Evolutionary conservation across 108 stramenopile species (phyloP).

Genomic region (Aurantiochytrium sp.): DNA sequence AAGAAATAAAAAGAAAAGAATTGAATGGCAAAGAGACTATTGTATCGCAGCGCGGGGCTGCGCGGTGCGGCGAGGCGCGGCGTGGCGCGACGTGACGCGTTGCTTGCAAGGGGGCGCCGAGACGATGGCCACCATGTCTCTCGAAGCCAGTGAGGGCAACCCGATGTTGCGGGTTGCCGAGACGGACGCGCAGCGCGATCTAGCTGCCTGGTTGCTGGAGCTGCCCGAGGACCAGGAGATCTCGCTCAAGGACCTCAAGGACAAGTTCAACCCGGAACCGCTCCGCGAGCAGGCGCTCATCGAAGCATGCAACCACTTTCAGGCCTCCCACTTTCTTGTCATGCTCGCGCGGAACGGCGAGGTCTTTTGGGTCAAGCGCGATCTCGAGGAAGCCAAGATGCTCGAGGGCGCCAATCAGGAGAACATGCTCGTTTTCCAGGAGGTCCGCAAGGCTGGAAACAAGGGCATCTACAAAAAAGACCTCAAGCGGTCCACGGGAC

Average conservation of each 20-base stretch:
- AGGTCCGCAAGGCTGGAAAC: constrained; percentile 76
- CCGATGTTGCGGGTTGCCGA: background rate
- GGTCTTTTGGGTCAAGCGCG: background rate
- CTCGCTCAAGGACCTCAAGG: background rate
- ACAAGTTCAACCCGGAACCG: background rate
- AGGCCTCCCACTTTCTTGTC: background rate
- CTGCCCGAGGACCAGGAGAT: background rate
- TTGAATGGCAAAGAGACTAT: background rate
- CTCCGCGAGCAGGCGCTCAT: background rate
- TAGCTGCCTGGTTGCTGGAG: background rate
- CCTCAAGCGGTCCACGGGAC: constrained; percentile 73
- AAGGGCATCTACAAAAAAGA: constrained; percentile 97
- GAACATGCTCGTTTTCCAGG: constrained; percentile 74
- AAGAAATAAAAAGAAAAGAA: background rate
- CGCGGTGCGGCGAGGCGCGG: too few relatives aligned
- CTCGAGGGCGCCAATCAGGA: constrained; percentile 32
- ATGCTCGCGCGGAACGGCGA: background rate
- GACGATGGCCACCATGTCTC: too few relatives aligned
- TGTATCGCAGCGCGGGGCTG: too few relatives aligned
- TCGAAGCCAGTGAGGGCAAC: background rate
- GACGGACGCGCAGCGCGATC: background rate
- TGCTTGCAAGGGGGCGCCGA: too few relatives aligned
- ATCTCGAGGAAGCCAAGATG: background rate
- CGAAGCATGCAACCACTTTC: background rate
- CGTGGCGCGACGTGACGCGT: too few relatives aligned